Evolutionary conservation across 176 grass and related monocot species (phyloP), one percentile per base, ranked within the genome.

Genomic region (Thalia dealbata): DNA sequence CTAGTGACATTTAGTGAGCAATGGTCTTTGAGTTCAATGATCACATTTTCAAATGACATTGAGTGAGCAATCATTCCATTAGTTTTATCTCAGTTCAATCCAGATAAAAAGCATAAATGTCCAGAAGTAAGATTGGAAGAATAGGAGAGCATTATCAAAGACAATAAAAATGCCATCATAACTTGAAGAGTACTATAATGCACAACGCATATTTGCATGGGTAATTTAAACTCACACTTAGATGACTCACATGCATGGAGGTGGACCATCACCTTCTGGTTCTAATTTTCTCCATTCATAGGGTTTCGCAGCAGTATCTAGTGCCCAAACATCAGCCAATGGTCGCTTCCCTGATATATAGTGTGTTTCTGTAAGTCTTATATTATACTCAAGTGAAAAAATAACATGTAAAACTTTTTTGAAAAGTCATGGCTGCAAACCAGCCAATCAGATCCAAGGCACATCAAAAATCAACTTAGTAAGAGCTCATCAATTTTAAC

Each of bases 251-350:
- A 99, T 99, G 95, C 95, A 99, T 73, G 95, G 95, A 26, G 95
- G 95, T 14, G 95, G 95, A 46, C 90, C 95, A 83, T 99, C 95
- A 70, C 95, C 95, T 85, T 99, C 95, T 16, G 95, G 95, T 83
- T 99, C 95, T 80, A 99, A 88, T 85, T 99, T 99, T 69, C 95
- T 88, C 95, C 95, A 99, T 78, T 99, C 90, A 41, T 99, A 99
- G 78, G 95, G 95, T 75, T 99, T 99, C 64, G 95, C 95, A 65
- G 95, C 95, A 18, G 95, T 99, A 73, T 99, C 95, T 72, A 99
- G 95, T 41, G 95, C 90, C 95, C 95, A 99, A 77, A 99, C 95
- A 83, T 99, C 95, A 8, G 95, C 95, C 41, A 99, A 81, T 45
- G 95, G 95, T 19, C 86, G 82, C 75, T 99, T 99, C 54, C 95